Base-by-base conservation (phyloP, 75 land plant genomes). In the Ceratopteris richardii region DNA sequence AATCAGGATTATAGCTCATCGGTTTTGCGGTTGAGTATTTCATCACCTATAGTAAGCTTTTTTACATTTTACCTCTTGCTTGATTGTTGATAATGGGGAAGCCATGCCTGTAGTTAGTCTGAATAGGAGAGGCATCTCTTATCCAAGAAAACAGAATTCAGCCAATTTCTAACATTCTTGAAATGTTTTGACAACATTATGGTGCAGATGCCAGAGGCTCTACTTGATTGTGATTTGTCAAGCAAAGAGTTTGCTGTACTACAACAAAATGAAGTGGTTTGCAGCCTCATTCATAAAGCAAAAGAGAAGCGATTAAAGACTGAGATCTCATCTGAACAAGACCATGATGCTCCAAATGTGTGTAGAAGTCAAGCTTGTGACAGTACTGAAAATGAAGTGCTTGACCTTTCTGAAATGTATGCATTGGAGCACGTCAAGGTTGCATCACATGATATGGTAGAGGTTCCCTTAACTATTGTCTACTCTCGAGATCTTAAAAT, bases 131-230 rank as follows among this genome's bases (percentile, higher is more conserved):
- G 9, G 37, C 7, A 4, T 33, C 7, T 9, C 9, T 3, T 9
- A 33, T 33, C 7, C 37, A 33, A 3, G 7, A 33, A 9, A 33
- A 33, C 9, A 33, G 9, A 9, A 33, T 33, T 33, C 9, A 33
- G 37, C 37, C 9, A 33, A 27, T 54, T 54, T 54, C 28, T 27
- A 26, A 3, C 24, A 16, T 2, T 54, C 24, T 23, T 46, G 50
- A 18, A 21, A 18, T n/a, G 50, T 46, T 14, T 46, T 14, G 13
- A 46, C 14, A 46, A 46, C 17, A 6, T 14, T n/a, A 5, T 46
- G 50, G 3, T 46, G 50, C 80, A 95, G 99, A 87, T 95, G 92
- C 99, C 99, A 28, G 99, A 95, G 75, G 48, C 82, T n/a, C 50
- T 79, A 21, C 68, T 90, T 55, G 97, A 95, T 61, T 86, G 77